Percentiles rank a stretch among this genome's conserved stretches.
Evolutionary conservation across 2,329 filamentous ascomycete species (phyloP).

Genomic region (Cercospora citrullina): DNA sequence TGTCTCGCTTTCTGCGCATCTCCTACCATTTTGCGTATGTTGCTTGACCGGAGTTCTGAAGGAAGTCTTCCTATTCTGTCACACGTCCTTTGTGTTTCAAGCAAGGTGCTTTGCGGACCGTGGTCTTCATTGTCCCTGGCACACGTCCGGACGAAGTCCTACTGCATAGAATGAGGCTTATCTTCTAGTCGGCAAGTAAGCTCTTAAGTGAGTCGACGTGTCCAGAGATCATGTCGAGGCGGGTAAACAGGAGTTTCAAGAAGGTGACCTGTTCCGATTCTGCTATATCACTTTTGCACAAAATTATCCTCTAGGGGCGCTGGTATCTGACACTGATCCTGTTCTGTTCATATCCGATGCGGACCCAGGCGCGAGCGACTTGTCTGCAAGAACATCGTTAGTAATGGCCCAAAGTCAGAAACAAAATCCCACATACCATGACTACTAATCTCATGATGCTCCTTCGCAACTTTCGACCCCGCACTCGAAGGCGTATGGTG

Average conservation of each 20-base stretch:
- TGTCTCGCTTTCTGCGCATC: neutral
- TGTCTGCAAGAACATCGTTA: slow-evolving; percentile 1
- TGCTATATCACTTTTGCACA: neutral
- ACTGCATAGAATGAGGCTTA: too few species aligned
- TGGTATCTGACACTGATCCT: slow-evolving; percentile 13
- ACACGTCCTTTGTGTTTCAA: too few species aligned
- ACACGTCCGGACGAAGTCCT: too few species aligned
- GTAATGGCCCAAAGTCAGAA: neutral
- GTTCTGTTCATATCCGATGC: slow-evolving; percentile 16
- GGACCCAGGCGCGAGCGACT: slow-evolving; percentile 21
- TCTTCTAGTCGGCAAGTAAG: too few species aligned
- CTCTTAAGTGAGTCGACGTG: too few species aligned
- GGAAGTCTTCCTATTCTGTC: too few species aligned
- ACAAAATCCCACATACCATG: slow-evolving; percentile 2
- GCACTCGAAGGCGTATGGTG: slow-evolving; percentile 21
- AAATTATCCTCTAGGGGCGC: slow-evolving; percentile 17
- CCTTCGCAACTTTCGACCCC: slow-evolving; percentile 18
- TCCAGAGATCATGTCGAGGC: too few species aligned
- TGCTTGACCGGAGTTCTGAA: too few species aligned
- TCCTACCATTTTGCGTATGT: too few species aligned
- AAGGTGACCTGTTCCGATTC: neutral
- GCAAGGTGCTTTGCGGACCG: too few species aligned
- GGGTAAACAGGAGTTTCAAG: too few species aligned
- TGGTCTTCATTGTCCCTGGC: too few species aligned
- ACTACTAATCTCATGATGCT: slow-evolving; percentile 26